phyloP scores from a whole-genome alignment of 345 rosid genomes.

The Balakata baccata region DNA sequence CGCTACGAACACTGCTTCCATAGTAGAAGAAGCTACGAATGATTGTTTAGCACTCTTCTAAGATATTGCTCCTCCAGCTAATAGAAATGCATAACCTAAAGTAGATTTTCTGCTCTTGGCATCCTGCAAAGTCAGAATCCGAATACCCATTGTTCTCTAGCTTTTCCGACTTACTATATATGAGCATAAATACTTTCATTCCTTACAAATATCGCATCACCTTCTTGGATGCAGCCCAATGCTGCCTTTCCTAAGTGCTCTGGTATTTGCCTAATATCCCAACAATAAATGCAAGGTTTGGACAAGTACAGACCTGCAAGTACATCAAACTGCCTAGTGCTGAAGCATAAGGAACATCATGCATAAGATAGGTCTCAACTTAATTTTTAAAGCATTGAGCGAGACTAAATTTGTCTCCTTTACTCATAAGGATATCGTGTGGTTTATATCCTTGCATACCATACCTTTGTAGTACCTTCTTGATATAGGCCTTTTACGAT shows the following conservation, averaged over 20 bases:
- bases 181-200: not conserved
- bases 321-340: not conserved
- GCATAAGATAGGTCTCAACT: too few species aligned
- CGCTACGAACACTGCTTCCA: too few species aligned
- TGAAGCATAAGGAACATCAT: not conserved
- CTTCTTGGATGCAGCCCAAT: not conserved
- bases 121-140: not conserved
- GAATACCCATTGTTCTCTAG: not conserved
- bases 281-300: not conserved
- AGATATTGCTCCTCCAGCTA: too few species aligned
- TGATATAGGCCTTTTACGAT: not conserved
- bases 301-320: not conserved
- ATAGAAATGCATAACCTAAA: too few species aligned
- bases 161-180: not conserved
- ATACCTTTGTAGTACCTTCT: not conserved
- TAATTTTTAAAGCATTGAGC: not conserved
- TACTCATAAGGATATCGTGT: not conserved
- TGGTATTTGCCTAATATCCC: not conserved
- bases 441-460: not conserved
- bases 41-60: too few species aligned
- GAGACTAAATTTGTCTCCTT: not conserved
- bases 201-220: not conserved
- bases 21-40: too few species aligned
- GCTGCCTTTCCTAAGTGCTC: not conserved
- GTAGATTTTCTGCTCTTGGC: not conserved